phyloP scores from a whole-genome alignment of 805 yeast genomes.

The Ogataea glucozyma region DNA sequence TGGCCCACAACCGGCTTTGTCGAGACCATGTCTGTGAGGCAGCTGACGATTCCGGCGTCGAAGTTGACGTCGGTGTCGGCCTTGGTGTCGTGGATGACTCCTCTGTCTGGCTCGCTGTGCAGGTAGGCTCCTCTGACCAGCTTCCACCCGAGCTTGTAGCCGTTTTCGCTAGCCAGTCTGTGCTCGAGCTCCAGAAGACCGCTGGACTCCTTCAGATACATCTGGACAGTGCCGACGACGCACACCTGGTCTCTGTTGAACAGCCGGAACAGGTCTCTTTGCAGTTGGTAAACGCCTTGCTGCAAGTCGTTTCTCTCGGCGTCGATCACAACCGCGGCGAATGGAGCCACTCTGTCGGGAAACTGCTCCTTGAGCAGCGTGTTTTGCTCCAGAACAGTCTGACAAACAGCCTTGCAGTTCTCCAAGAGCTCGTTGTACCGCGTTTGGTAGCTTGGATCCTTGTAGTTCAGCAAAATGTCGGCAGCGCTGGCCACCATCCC shows the following conservation, averaged over 20 bases:
- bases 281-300: conserved; percentile 88
- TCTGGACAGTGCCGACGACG: conserved; percentile 89
- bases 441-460: conserved; percentile 47
- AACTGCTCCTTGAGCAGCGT: conserved; percentile 45
- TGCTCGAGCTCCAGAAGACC: conserved; percentile 63
- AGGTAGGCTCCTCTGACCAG: conserved; percentile 95
- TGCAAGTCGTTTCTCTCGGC: conserved; percentile 91
- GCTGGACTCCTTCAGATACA: conserved; percentile 78
- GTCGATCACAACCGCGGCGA: conserved; percentile 78
- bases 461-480: conserved; percentile 63
- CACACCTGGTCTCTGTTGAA: conserved; percentile 69
- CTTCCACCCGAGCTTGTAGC: conserved; percentile 80
- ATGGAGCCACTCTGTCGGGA: conserved; percentile 70
- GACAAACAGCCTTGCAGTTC: conserved; percentile 66
- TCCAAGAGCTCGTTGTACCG: conserved; percentile 60
- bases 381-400: conserved; percentile 56
- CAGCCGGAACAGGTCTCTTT: conserved; percentile 72
- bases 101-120: conserved; percentile 79
- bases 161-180: conserved; percentile 56
- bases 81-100: conserved; percentile 74
- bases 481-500: conserved; percentile 82
- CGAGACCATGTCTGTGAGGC: conserved; percentile 59
- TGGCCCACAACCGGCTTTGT: conserved; percentile 56
- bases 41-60: conserved; percentile 64
- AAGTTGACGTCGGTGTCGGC: conserved; percentile 77